Evolutionary conservation across 495 filamentous ascomycete species (phyloP).

Genomic region (Talaromyces liani): DNA sequence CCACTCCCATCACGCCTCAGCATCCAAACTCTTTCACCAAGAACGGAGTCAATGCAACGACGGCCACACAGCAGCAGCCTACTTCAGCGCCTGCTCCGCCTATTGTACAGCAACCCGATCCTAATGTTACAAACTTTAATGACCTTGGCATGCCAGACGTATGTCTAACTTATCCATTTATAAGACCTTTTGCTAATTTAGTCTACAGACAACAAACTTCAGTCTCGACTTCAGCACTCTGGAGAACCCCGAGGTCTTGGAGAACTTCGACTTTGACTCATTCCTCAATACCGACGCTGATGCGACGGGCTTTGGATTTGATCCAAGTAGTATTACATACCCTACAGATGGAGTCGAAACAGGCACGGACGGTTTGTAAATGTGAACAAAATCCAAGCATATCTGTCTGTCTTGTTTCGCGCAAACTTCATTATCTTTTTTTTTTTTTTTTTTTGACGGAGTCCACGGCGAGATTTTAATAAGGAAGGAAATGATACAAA

Average conservation of each 20-base stretch:
- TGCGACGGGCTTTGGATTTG: constrained; percentile 44
- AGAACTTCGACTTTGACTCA: constrained; percentile 93
- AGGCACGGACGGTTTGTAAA: constrained; percentile 40
- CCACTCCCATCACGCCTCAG: constrained; percentile 81
- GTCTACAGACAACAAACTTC: constrained; percentile 25
- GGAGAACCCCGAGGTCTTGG: constrained; percentile 63
- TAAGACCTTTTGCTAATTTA: not conserved
- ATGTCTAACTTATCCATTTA: constrained; percentile 12
- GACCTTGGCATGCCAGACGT: constrained; percentile 36
- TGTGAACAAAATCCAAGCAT: not conserved
- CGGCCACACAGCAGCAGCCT: constrained; percentile 32
- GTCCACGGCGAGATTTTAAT: constrained; percentile 2
- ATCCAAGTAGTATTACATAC: constrained; percentile 34
- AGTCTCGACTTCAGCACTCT: constrained; percentile 56
- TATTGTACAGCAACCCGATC: constrained; percentile 39
- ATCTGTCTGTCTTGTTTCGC: not conserved
- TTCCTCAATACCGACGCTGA: constrained; percentile 67
- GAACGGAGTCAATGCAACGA: constrained; percentile 43
- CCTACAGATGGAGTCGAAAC: constrained; percentile 44
- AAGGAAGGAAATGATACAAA: constrained; percentile 5
- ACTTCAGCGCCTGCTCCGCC: constrained; percentile 34
- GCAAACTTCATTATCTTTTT: not conserved
- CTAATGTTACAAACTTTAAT: constrained; percentile 29
- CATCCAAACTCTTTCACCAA: constrained; percentile 57
- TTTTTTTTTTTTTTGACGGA: not conserved